Evolutionary conservation across 257 asterid genomes (phyloP).

Genomic region (Solanum sitiens): DNA sequence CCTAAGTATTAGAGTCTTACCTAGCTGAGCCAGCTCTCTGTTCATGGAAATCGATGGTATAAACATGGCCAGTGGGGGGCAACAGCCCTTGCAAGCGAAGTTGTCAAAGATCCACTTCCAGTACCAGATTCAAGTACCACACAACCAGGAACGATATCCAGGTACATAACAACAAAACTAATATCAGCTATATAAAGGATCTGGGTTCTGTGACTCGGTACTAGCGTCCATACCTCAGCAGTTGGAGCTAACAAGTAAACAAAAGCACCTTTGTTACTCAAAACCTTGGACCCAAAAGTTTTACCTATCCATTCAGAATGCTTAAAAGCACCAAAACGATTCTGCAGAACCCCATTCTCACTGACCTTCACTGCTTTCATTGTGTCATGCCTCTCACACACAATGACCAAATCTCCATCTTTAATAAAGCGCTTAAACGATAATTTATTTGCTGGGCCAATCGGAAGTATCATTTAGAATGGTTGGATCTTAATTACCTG

Average conservation of each 20-base stretch:
- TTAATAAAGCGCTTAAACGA: slow-evolving; percentile 47
- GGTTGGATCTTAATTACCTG: not conserved
- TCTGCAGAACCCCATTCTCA: slow-evolving; percentile 51
- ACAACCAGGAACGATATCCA: slow-evolving; percentile 90
- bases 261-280: slow-evolving; percentile 66
- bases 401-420: slow-evolving; percentile 71
- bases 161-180: slow-evolving; percentile 71
- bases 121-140: slow-evolving; percentile 91
- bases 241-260: slow-evolving; percentile 86
- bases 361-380: slow-evolving; percentile 78
- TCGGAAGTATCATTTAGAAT: slow-evolving; percentile 28
- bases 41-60: slow-evolving; percentile 92
- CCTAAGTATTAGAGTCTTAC: slow-evolving; percentile 20
- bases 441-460: slow-evolving; percentile 28
- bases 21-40: slow-evolving; percentile 87
- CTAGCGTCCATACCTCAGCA: slow-evolving; percentile 85
- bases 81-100: slow-evolving; percentile 84
- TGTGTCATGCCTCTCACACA: slow-evolving; percentile 59
- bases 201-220: slow-evolving; percentile 88
- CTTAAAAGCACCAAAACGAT: slow-evolving; percentile 77
- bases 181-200: slow-evolving; percentile 82
- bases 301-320: slow-evolving; percentile 88
- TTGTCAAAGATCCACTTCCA: slow-evolving; percentile 82
- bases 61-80: slow-evolving; percentile 82
- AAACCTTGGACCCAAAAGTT: slow-evolving; percentile 72